A percentile compares a stretch with the other conserved stretches of the same genome.
These are phyloP conservation scores for Durotheca rogersii DNA, from an alignment of 495 filamentous ascomycete genomes.

Conservation along the genomic window DNA sequence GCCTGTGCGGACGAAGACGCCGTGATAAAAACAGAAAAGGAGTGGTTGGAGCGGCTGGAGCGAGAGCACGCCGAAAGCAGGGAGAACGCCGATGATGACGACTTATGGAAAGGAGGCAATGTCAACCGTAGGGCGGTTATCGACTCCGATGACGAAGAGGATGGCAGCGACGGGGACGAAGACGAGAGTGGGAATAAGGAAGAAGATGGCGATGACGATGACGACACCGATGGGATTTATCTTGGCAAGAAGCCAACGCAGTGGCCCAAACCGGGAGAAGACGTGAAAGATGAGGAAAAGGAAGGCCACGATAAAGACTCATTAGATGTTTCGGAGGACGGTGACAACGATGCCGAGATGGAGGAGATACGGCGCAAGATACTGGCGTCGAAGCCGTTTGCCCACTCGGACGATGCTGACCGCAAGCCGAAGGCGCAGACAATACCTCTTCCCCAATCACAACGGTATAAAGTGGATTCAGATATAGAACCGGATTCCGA, in stretches of 20 bases:
- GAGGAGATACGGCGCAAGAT: conserved; percentile 83
- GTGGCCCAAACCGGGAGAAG: conserved; percentile 36
- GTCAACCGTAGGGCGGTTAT: conserved; percentile 63
- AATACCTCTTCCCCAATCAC: conserved; percentile 53
- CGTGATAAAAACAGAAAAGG: conserved; percentile 81
- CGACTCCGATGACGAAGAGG: conserved; percentile 58
- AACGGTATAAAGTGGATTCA: conserved; percentile 57
- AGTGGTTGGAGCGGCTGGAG: conserved; percentile 88
- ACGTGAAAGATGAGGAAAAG: conserved; percentile 36
- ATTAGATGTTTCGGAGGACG: conserved; percentile 72
- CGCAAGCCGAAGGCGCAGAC: conserved; percentile 58
- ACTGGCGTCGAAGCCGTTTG: conserved; percentile 81
- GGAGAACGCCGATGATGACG: conserved; percentile 60
- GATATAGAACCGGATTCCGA: conserved; percentile 74
- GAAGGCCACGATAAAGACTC: conserved; percentile 61
- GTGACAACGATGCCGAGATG: conserved; percentile 85
- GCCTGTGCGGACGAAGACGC: conserved; percentile 79
- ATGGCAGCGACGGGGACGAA: conserved; percentile 53
- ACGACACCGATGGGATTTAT: conserved; percentile 54
- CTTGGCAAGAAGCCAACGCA: conserved; percentile 54
- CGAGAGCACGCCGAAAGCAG: conserved; percentile 82
- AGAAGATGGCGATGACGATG: conserved; percentile 31
- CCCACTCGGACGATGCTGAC: conserved; percentile 57
- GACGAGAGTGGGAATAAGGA: conserved; percentile 45
- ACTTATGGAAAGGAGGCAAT: conserved; percentile 85